Evolutionary conservation across 768 basidiomycete species (phyloP).

Genomic region (Boletus rubropictus): DNA sequence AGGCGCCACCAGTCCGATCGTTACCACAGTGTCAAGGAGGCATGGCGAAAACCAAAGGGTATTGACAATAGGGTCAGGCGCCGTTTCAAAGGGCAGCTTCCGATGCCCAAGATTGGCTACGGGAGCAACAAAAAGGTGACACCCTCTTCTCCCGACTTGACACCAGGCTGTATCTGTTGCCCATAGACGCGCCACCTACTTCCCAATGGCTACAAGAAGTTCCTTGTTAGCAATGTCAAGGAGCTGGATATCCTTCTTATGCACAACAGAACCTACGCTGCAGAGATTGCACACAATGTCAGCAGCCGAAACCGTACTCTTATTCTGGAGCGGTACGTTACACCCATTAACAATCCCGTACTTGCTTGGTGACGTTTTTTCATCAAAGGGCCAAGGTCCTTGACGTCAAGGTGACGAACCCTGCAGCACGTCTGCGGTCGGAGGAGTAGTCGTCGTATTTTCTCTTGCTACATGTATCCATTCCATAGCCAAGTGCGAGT

Average conservation of each 20-base stretch:
- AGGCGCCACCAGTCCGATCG: constrained; percentile 99
- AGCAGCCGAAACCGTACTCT: constrained; percentile 90
- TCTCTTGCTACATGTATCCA: constrained; percentile 40
- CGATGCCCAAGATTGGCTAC: constrained; percentile 91
- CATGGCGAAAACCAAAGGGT: constrained; percentile 99
- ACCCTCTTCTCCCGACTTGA: constrained; percentile 1
- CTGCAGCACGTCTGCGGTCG: constrained; percentile 86
- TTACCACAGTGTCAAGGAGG: constrained; percentile 93
- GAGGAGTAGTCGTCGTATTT: constrained; percentile 65
- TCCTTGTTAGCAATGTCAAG: constrained; percentile 88
- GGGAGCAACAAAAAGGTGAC: constrained; percentile 79
- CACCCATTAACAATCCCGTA: constrained; percentile 11
- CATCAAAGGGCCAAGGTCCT: constrained; percentile 68
- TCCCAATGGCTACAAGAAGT: constrained; percentile 93
- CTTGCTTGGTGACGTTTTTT: constrained; percentile 6
- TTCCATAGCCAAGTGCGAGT: constrained; percentile 43
- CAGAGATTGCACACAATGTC: constrained; percentile 95
- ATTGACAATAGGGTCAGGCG: constrained; percentile 97
- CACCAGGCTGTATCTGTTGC: constrained; percentile 2
- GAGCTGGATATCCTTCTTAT: constrained; percentile 94
- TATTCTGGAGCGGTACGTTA: constrained; percentile 75
- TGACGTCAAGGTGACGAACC: constrained; percentile 91
- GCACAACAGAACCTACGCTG: constrained; percentile 96
- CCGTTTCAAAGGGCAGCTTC: constrained; percentile 89
- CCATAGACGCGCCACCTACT: constrained; percentile 85